Percentiles rank a stretch among this genome's conserved stretches.
phyloP scores from a whole-genome alignment of 2,329 filamentous ascomycete genomes.

The Chaetomium sp. region DNA sequence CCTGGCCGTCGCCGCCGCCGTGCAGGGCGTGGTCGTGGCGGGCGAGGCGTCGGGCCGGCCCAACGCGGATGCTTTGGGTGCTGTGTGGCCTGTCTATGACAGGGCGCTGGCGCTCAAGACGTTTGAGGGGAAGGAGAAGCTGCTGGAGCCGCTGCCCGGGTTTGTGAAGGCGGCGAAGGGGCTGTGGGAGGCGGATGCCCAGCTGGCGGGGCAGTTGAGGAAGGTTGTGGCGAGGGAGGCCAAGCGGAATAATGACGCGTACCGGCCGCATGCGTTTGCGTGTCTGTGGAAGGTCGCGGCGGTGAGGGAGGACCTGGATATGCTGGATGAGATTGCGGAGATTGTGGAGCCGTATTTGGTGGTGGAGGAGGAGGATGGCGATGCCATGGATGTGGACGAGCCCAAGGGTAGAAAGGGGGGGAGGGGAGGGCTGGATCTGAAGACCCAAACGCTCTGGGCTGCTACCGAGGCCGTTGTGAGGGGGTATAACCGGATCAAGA shows the following conservation, averaged over 20 bases:
- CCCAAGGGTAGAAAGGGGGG: constrained; percentile 25
- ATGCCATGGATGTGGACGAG: constrained; percentile 70
- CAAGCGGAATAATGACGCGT: constrained; percentile 85
- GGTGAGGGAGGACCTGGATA: constrained; percentile 66
- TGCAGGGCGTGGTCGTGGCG: constrained; percentile 64
- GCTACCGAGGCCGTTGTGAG: constrained; percentile 54
- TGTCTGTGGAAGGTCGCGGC: constrained; percentile 73
- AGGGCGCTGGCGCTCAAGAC: constrained; percentile 84
- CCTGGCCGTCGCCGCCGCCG: constrained; percentile 73
- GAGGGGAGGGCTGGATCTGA: constrained; percentile 39
- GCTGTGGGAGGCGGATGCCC: constrained; percentile 57
- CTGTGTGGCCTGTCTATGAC: constrained; percentile 82
- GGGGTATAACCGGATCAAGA: constrained; percentile 50
- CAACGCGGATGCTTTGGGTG: constrained; percentile 59
- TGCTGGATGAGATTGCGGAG: constrained; percentile 66
- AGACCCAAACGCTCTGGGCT: constrained; percentile 50
- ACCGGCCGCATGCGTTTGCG: constrained; percentile 73
- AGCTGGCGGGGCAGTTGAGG: constrained; percentile 66
- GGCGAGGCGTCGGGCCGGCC: constrained; percentile 61
- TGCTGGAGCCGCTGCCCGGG: constrained; percentile 76
- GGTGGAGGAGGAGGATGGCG: constrained; percentile 60
- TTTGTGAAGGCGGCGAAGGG: constrained; percentile 68
- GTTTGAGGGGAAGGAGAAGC: constrained; percentile 86
- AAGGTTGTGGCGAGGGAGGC: constrained; percentile 85
- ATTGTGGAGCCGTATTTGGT: constrained; percentile 66